These are phyloP conservation scores for Sporothrix pseudoabietina DNA, from an alignment of 2,329 filamentous ascomycete species.

Conservation along the genomic window DNA sequence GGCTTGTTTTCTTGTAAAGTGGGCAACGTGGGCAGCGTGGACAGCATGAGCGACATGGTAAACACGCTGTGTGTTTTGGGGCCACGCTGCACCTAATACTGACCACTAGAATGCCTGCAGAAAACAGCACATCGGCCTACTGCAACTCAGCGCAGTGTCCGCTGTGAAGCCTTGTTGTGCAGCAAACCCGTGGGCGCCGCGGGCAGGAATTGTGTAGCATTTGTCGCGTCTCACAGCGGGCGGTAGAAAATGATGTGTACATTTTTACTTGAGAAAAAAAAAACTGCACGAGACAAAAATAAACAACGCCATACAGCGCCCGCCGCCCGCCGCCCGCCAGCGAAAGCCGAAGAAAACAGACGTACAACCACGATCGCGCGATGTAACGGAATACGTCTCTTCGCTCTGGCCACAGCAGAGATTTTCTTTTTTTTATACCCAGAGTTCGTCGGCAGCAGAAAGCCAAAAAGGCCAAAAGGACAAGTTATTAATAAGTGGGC, in stretches of 20 bases:
- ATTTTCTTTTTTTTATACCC: neutral
- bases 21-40: neutral
- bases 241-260: neutral
- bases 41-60: neutral
- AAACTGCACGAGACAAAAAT: constrained; percentile 3
- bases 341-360: neutral
- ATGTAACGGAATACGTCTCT: constrained; percentile 23
- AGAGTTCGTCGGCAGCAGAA: neutral
- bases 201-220: constrained; percentile 5
- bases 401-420: constrained; percentile 9
- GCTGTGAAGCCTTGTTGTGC: neutral
- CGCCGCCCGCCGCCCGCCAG: too few relatives aligned
- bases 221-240: constrained; percentile 11
- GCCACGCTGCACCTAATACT: neutral
- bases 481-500: neutral
- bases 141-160: neutral
- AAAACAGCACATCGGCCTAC: neutral
- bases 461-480: neutral
- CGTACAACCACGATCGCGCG: constrained; percentile 21
- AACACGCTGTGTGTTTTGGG: neutral
- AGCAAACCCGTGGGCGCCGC: neutral
- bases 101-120: neutral
- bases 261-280: neutral
- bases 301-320: neutral
- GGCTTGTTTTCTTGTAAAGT: constrained; percentile 19